phyloP scores from a whole-genome alignment of 2,329 filamentous ascomycete genomes.

The Coniochaeta ligniaria region DNA sequence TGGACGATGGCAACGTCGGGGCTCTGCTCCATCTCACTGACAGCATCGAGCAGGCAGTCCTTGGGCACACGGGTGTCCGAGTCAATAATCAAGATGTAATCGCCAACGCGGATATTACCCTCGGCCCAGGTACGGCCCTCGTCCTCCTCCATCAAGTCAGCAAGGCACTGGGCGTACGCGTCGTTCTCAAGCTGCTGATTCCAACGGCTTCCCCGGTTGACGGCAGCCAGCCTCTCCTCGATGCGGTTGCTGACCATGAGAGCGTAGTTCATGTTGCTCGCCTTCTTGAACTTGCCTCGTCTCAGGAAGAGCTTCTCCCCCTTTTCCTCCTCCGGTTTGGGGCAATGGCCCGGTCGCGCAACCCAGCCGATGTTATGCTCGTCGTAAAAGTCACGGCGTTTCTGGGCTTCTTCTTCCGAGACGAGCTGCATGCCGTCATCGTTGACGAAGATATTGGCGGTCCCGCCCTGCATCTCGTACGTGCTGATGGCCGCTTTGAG shows the following conservation, averaged over 20 bases:
- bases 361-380: slow-evolving; percentile 53
- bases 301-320: slow-evolving; percentile 43
- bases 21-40: slow-evolving; percentile 62
- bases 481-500: slow-evolving; percentile 51
- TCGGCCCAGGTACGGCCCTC: slow-evolving; percentile 47
- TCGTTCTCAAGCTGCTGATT: slow-evolving; percentile 31
- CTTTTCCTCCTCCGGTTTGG: slow-evolving; percentile 42
- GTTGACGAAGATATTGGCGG: slow-evolving; percentile 61
- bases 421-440: slow-evolving; percentile 63
- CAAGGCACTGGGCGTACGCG: slow-evolving; percentile 37
- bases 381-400: slow-evolving; percentile 47
- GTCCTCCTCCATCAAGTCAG: slow-evolving; percentile 39
- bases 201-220: slow-evolving; percentile 29
- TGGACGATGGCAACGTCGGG: slow-evolving; percentile 67
- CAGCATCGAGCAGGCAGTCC: slow-evolving; percentile 63
- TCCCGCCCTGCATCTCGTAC: slow-evolving; percentile 56
- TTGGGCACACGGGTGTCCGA: slow-evolving; percentile 56
- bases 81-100: slow-evolving; percentile 45
- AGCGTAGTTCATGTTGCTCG: slow-evolving; percentile 62
- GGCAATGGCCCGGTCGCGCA: slow-evolving; percentile 38
- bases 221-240: slow-evolving; percentile 39
- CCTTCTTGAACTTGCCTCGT: slow-evolving; percentile 58
- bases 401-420: slow-evolving; percentile 36
- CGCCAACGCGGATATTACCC: slow-evolving; percentile 48
- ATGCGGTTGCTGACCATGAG: slow-evolving; percentile 47